phyloP scores from a whole-genome alignment of 2,329 filamentous ascomycete species.

The Diplodia mutila region DNA sequence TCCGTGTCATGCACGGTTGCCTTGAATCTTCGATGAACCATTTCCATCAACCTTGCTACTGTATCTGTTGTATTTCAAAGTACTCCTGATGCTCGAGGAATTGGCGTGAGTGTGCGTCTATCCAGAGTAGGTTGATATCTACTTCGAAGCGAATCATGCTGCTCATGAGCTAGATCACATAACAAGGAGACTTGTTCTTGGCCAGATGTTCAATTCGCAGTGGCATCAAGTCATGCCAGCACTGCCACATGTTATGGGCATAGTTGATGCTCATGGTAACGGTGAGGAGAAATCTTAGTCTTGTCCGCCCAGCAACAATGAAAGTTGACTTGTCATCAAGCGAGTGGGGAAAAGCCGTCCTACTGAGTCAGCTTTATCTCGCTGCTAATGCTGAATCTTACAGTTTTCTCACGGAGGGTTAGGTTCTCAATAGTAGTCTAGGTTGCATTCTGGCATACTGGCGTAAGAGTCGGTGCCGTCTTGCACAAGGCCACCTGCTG shows the following conservation, averaged over 20 bases:
- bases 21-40: background rate
- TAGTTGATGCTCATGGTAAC: background rate
- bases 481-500: background rate
- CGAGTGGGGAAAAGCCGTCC: background rate
- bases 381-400: background rate
- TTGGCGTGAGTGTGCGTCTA: background rate
- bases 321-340: no score
- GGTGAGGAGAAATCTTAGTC: no score
- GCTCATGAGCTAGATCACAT: background rate
- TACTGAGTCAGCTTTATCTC: background rate
- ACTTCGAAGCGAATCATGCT: background rate
- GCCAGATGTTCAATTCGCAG: background rate
- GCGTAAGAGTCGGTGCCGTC: background rate
- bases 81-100: background rate
- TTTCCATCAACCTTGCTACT: background rate
- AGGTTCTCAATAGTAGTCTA: accelerated
- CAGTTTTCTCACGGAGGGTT: background rate
- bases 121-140: background rate
- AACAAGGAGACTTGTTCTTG: background rate
- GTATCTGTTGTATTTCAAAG: background rate
- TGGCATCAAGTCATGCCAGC: background rate
- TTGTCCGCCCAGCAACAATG: no score
- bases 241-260: background rate
- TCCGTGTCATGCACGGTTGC: background rate
- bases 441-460: background rate